Evolutionary conservation across 345 rosid genomes (phyloP), one percentile per base, ranked within the genome.

Genomic region (Kernera saxatilis): DNA sequence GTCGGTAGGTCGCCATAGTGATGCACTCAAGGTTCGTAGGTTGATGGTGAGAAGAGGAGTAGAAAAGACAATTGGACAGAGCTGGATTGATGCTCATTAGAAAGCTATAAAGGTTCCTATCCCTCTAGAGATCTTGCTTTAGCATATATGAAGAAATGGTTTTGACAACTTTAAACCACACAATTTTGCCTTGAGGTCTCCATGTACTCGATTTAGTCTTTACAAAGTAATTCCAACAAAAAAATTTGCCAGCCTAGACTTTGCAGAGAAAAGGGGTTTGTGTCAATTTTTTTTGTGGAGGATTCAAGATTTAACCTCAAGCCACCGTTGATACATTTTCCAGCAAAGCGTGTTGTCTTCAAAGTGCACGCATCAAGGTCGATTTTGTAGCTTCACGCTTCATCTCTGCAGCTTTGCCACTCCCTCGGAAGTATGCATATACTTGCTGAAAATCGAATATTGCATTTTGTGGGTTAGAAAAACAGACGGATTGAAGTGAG

Each of bases 381-480:
- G 87, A 71, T 40, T 69, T 67, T 32, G 90, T 75, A 39, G 92
- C 93, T 73, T 90, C 93, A 14, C 85, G 88, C 82, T 84, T 90
- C 73, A 90, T 84, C 84, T 86, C 87, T 53, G 93, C 90, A 35
- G 93, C 93, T 84, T 90, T 90, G 46, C 96, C 96, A 67, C 90
- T 86, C 58, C 96, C 96, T 64, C 96, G 84, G 84, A 90, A 90
- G 64, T 91, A 91, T 86, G 87, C 88, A 84, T 88, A 88, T 50
- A 90, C 89, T 95, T 95, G 96, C 97, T 92, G 97, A 80, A 83
- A 39, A 60, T 69, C 45, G 19, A 29, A 7, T 37, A 69, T 1
- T 37, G 41, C 39, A 30, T 62, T 44, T 23, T 30, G 35, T 46
- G 71, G 26, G 51, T 73, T 49, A 49, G 54, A 29, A 40, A 58